A percentile compares a stretch with the other conserved stretches of the same genome.
Conservation (phyloP, 2,329 filamentous ascomycete genomes). For the Apiospora sp. region DNA sequence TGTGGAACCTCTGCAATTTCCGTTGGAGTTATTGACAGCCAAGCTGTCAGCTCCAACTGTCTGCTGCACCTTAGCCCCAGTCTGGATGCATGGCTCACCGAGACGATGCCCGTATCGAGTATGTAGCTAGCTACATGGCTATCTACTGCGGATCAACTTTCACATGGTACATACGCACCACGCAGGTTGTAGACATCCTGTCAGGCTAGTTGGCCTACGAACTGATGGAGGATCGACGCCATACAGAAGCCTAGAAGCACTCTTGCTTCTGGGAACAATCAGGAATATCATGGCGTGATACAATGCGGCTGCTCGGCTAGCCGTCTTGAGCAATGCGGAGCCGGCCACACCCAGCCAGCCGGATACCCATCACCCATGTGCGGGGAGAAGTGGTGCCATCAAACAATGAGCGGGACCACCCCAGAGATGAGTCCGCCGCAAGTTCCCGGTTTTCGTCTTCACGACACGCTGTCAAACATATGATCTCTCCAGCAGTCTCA, state of each 20-base stretch:
- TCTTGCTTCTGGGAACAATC: background rate
- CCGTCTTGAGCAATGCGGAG: constrained; percentile 19
- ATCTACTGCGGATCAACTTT: background rate
- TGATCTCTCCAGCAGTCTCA: constrained; percentile 2
- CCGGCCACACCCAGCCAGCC: constrained; percentile 19
- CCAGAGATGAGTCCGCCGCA: background rate
- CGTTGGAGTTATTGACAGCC: background rate
- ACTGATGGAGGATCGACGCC: background rate
- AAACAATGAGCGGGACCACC: constrained; percentile 3
- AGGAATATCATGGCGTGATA: constrained; percentile 2
- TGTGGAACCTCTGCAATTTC: background rate
- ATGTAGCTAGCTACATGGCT: background rate
- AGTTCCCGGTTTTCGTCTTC: background rate
- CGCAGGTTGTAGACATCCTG: background rate
- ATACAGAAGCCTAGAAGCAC: background rate
- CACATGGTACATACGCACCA: background rate
- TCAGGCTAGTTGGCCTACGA: background rate
- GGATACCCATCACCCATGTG: constrained; percentile 7
- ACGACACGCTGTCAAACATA: constrained; percentile 8
- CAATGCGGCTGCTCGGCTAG: constrained; percentile 4
- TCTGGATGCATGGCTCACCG: background rate
- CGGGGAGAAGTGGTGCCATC: constrained; percentile 19
- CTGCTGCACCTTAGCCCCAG: background rate
- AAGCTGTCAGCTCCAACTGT: background rate
- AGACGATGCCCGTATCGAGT: background rate